A percentile compares a stretch with the other conserved stretches of the same genome.
These are phyloP conservation scores for Yarrowia divulgata DNA, from an alignment of 805 yeast genomes.

Conservation along the genomic window DNA sequence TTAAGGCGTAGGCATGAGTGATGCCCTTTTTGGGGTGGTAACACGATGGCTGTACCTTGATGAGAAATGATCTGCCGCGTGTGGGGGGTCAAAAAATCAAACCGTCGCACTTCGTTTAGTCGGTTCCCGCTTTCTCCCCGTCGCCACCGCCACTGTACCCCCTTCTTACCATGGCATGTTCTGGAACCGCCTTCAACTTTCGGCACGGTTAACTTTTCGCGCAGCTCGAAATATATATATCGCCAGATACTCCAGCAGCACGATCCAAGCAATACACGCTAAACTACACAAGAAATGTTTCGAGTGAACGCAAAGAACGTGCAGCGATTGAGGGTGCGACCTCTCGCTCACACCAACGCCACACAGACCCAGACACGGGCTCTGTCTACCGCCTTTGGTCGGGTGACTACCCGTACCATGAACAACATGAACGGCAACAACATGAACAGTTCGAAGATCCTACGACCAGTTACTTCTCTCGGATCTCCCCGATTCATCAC, in stretches of 20 bases:
- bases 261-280: not conserved
- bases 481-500: constrained; percentile 12
- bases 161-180: not conserved
- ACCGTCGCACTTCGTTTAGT: not conserved
- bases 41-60: not conserved
- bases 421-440: no score
- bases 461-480: no score
- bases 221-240: constrained; percentile 3
- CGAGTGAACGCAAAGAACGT: constrained; percentile 27
- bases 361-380: constrained; percentile 1
- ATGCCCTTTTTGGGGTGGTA: not conserved
- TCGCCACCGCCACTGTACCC: constrained; percentile 24
- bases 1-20: constrained; percentile 21
- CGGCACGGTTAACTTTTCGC: constrained; percentile 8
- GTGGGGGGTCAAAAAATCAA: no score
- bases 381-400: not conserved
- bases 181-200: constrained; percentile 36
- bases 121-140: not conserved
- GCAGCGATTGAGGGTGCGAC: constrained; percentile 22
- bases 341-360: not conserved
- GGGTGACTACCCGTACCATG: not conserved
- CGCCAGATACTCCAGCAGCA: not conserved
- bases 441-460: no score
- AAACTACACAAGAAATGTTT: not conserved
- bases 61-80: no score